A percentile compares a stretch with the other conserved stretches of the same genome.
Evolutionary conservation across 2,329 filamentous ascomycete genomes (phyloP).

Genomic region (Diaporthe sp.): DNA sequence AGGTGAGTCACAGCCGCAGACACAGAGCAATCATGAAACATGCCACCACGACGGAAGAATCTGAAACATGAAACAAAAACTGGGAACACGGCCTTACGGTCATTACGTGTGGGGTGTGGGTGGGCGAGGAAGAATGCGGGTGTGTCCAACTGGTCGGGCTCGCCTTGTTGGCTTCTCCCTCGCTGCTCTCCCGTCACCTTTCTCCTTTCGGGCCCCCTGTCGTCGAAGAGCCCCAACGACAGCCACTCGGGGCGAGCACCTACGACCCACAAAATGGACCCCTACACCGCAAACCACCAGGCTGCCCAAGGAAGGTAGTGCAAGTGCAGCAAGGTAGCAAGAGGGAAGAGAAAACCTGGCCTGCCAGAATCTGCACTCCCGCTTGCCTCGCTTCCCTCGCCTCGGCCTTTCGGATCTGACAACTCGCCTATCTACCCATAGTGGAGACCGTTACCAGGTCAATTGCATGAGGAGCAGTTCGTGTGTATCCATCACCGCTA

Average conservation of each 20-base stretch:
- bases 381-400: conserved; percentile 30
- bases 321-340: background rate
- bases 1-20: conserved; percentile 34
- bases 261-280: conserved; percentile 17
- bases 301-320: background rate
- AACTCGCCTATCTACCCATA: conserved; percentile 24
- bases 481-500: conserved; percentile 18
- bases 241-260: conserved; percentile 28
- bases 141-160: conserved; percentile 34
- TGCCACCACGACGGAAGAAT: conserved; percentile 16
- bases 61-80: conserved; percentile 36
- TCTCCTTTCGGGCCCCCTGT: conserved; percentile 10
- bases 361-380: conserved; percentile 5
- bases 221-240: background rate
- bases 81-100: conserved; percentile 28
- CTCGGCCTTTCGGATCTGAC: conserved; percentile 31
- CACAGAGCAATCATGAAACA: conserved; percentile 26
- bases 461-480: conserved; percentile 8
- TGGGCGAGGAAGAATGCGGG: conserved; percentile 16
- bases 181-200: background rate
- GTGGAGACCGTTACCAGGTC: background rate
- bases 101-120: conserved; percentile 6
- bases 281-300: conserved; percentile 31
- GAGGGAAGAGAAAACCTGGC: conserved; percentile 1
- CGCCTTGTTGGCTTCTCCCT: background rate